phyloP scores from a whole-genome alignment of 2,329 filamentous ascomycete species.

The Furcasterigmium furcatum region DNA sequence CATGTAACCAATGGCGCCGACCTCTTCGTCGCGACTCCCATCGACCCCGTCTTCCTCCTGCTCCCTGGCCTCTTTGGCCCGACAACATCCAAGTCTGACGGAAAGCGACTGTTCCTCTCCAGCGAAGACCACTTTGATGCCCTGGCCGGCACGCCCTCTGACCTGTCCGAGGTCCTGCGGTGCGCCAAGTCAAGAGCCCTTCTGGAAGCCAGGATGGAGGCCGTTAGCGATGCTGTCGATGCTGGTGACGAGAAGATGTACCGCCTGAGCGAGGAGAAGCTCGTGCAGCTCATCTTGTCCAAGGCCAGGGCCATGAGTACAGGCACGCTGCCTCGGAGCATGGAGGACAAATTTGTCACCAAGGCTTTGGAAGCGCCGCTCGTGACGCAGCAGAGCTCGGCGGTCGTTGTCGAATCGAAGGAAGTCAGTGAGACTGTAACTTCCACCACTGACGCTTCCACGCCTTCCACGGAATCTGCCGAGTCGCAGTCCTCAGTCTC shows the following conservation, averaged over 20 bases:
- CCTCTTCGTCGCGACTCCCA: constrained; percentile 77
- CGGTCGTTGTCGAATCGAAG: constrained; percentile 18
- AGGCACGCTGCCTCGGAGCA: constrained; percentile 66
- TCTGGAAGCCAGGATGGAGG: constrained; percentile 64
- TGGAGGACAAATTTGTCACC: constrained; percentile 83
- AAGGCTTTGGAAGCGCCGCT: constrained; percentile 75
- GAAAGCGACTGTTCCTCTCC: constrained; percentile 64
- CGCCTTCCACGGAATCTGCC: constrained; percentile 22
- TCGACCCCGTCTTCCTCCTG: constrained; percentile 83
- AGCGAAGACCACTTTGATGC: constrained; percentile 71
- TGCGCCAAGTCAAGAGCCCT: constrained; percentile 42
- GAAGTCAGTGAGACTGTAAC: background rate
- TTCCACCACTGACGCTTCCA: constrained; percentile 20
- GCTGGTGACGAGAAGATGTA: constrained; percentile 85
- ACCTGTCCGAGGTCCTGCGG: constrained; percentile 56
- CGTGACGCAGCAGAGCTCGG: constrained; percentile 61
- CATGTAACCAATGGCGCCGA: constrained; percentile 62
- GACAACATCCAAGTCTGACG: constrained; percentile 35
- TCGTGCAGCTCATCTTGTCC: constrained; percentile 59
- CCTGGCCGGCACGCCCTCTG: constrained; percentile 50
- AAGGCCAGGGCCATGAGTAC: constrained; percentile 72
- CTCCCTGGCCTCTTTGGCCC: constrained; percentile 64
- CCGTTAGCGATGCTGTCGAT: constrained; percentile 77
- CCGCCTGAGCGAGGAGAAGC: constrained; percentile 69
- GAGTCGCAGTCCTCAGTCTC: constrained; percentile 40